Evolutionary conservation across 306 rosid species (phyloP).

Genomic region (Fragaria nilgerrensis): DNA sequence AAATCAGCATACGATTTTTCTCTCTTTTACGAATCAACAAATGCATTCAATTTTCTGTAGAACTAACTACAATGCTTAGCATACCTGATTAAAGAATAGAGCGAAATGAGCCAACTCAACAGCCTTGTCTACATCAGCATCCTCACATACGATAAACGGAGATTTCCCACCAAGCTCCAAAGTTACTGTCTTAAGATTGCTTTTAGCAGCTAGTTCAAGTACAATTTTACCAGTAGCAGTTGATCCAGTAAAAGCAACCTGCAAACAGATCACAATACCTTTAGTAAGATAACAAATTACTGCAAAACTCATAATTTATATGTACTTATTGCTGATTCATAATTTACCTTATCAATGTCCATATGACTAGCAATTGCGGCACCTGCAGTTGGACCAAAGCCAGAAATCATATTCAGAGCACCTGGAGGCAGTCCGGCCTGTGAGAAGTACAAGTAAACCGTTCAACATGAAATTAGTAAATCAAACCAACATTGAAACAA

Average conservation of each 20-base stretch:
- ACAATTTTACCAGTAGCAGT: conserved; percentile 78
- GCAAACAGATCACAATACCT: conserved; percentile 25
- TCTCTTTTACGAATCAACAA: conserved; percentile 3
- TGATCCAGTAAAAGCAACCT: conserved; percentile 96
- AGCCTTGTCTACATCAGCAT: conserved; percentile 84
- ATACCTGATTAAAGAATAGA: conserved; percentile 83
- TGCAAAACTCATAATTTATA: neutral
- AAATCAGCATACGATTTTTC: neutral
- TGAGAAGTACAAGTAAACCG: conserved; percentile 15
- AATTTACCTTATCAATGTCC: conserved; percentile 85
- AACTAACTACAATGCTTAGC: conserved; percentile 9
- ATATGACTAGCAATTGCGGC: conserved; percentile 91
- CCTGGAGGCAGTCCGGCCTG: conserved; percentile 96
- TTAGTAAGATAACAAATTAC: neutral
- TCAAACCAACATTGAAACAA: neutral
- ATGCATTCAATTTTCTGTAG: conserved; percentile 2
- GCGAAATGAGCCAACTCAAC: conserved; percentile 90
- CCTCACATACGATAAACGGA: conserved; percentile 86
- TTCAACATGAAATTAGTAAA: neutral
- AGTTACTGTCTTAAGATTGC: conserved; percentile 87
- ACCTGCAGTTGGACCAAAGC: conserved; percentile 95
- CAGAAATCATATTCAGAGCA: conserved; percentile 79
- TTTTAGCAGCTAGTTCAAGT: conserved; percentile 67
- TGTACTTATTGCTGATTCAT: neutral
- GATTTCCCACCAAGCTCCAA: conserved; percentile 97